These are phyloP conservation scores for Phytophthora sp. DNA, from an alignment of 352 stramenopile species.

Conservation along the genomic window DNA sequence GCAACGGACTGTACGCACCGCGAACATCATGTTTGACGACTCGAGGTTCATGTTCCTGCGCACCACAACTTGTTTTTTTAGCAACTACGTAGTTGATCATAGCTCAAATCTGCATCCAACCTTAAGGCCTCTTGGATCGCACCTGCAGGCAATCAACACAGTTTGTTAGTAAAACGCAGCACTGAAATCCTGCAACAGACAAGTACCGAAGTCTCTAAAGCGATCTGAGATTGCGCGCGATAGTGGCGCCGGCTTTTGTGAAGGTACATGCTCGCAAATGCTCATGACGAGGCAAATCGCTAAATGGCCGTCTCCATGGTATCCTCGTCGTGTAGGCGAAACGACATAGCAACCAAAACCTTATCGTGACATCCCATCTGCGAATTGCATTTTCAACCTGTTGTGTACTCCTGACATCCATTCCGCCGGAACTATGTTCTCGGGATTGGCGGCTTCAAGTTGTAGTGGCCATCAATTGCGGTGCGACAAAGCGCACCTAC, in stretches of 20 bases:
- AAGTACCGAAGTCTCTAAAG: slow-evolving; percentile 35
- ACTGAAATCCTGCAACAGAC: too few species aligned
- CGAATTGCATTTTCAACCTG: neutral
- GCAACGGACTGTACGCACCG: slow-evolving; percentile 34
- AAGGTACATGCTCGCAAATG: slow-evolving; percentile 1
- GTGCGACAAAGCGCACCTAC: slow-evolving; percentile 18
- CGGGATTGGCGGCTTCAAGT: slow-evolving; percentile 13
- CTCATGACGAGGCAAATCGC: slow-evolving; percentile 26
- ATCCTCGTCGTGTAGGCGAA: neutral
- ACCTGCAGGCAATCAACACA: too few species aligned
- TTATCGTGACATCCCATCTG: slow-evolving; percentile 7
- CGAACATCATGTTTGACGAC: slow-evolving; percentile 75
- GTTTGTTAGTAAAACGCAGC: too few species aligned
- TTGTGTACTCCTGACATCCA: neutral
- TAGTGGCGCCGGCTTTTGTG: slow-evolving; percentile 17
- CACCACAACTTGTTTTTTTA: neutral
- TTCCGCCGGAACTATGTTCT: neutral
- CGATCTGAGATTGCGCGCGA: slow-evolving; percentile 33
- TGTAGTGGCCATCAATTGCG: neutral
- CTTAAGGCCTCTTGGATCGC: slow-evolving; percentile 31
- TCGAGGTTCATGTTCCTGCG: slow-evolving; percentile 52
- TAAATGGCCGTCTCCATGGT: slow-evolving; percentile 16
- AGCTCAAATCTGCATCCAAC: neutral
- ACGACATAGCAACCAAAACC: slow-evolving; percentile 3
- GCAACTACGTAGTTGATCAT: neutral